Evolutionary conservation across 129 eudicot species (phyloP).

Genomic region (Calendula officinalis): DNA sequence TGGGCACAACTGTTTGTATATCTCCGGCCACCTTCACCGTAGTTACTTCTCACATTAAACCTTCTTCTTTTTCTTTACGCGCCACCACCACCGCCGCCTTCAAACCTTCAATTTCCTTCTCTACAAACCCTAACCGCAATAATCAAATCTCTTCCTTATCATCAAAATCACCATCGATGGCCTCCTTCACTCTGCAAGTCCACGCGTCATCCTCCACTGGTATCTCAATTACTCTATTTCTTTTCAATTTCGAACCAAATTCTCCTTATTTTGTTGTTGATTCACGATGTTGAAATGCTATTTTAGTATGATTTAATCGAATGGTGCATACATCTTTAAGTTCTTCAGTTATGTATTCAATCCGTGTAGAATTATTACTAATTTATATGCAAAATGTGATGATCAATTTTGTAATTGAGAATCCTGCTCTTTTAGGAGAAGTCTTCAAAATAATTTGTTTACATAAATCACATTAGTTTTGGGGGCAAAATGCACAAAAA

Average conservation of each 20-base stretch:
- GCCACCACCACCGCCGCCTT: background rate
- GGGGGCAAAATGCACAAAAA: background rate
- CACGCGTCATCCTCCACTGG: slow-evolving; percentile 52
- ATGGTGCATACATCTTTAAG: background rate
- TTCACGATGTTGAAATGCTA: slow-evolving; percentile 5
- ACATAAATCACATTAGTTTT: slow-evolving; percentile 10
- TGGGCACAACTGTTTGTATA: slow-evolving; percentile 28
- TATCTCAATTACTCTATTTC: slow-evolving; percentile 5
- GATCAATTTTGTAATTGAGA: slow-evolving; percentile 8
- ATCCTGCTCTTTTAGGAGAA: background rate
- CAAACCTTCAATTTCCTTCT: slow-evolving; percentile 15
- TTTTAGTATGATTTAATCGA: background rate
- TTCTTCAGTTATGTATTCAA: background rate
- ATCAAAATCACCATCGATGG: slow-evolving; percentile 34
- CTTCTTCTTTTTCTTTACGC: background rate
- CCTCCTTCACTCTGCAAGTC: slow-evolving; percentile 32
- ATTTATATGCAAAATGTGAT: background rate
- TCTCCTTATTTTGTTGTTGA: background rate
- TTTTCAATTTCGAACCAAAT: background rate
- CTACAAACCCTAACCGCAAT: slow-evolving; percentile 10
- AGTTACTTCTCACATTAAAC: background rate
- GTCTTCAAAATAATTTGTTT: background rate
- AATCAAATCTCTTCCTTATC: slow-evolving; percentile 15
- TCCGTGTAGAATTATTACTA: background rate
- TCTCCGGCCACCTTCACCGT: slow-evolving; percentile 33